Base-by-base conservation (phyloP, 768 basidiomycete species). In the Cyathus striatus region DNA sequence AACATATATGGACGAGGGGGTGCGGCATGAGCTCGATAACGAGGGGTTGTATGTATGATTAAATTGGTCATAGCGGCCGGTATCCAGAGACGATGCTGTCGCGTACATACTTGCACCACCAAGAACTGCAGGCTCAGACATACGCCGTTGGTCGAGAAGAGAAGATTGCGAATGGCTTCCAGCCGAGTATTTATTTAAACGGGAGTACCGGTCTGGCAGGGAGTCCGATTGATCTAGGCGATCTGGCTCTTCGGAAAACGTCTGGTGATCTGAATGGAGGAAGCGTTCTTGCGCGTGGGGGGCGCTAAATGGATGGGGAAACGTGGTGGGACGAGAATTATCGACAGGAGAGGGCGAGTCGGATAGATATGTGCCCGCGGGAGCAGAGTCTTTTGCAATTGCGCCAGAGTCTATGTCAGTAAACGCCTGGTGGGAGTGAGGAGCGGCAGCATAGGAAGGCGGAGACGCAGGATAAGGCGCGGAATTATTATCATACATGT, bases 111-210 rank as follows among this genome's bases (percentile, higher is more conserved):
- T 68, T 51, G 66, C 53, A 39, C 55, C 53, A 40, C 58, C 54
- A 47, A 73, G 68, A 48, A 75, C 64, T 42, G 76, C 63, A 37
- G 82, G 80, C 57, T 83, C 81, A 54, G 82, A 84, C 78, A 83
- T 80, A 59, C 82, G 78, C 55, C 81, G 70, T 41, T 79, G 78
- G 64, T 81, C 79, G 44, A 74, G 61, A 49, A 68, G 56, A 44
- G 65, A 50, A 54, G 52, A 55, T 53, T 61, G 52, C 50, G 59
- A 47, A 55, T 63, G 52, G 56, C 61, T 61, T 47, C 43, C 59
- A 46, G 53, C 54, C 48, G 62, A 55, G 56, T 59, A 66, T 53
- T 68, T 65, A 49, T 65, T 61, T 23, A 56, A 39, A 57, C 67
- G 71, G 59, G 69, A 58, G 61, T 65, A 62, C 47, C 64, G 66